Conservation (phyloP, 768 basidiomycete genomes). For the Roridomyces roridus region DNA sequence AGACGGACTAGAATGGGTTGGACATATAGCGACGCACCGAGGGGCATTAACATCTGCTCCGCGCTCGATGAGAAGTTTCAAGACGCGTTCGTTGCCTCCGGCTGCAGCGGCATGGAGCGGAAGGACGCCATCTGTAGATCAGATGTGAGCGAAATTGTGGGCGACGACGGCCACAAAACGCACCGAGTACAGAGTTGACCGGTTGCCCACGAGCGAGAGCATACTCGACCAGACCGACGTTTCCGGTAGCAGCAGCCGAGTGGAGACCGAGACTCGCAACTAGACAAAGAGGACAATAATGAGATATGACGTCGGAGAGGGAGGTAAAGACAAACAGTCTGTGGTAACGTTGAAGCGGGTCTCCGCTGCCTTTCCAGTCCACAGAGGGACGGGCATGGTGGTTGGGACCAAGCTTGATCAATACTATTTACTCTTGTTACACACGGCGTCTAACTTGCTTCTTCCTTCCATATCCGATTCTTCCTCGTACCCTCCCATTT, state of each 20-base stretch:
- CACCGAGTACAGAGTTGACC: slow-evolving; percentile 87
- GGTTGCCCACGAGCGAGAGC: slow-evolving; percentile 95
- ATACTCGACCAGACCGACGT: slow-evolving; percentile 91
- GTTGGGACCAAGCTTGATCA: slow-evolving; percentile 14
- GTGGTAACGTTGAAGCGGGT: slow-evolving; percentile 65
- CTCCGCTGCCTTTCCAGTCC: slow-evolving; percentile 56
- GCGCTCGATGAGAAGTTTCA: slow-evolving; percentile 85
- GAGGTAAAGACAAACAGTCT: slow-evolving; percentile 48
- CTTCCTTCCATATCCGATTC: no score
- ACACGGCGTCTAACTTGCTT: no score
- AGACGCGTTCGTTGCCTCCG: slow-evolving; percentile 88
- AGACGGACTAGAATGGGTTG: slow-evolving; percentile 18
- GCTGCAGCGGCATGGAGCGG: slow-evolving; percentile 95
- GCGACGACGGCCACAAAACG: neutral
- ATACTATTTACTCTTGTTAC: no score
- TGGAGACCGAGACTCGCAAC: slow-evolving; percentile 82
- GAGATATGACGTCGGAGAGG: neutral
- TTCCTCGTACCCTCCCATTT: no score
- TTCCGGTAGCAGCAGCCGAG: slow-evolving; percentile 81
- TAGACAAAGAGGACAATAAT: slow-evolving; percentile 33
- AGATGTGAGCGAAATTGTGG: slow-evolving; percentile 4
- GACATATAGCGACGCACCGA: slow-evolving; percentile 58
- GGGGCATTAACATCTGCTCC: slow-evolving; percentile 99
- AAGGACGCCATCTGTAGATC: slow-evolving; percentile 73
- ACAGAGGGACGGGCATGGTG: slow-evolving; percentile 56